Base-by-base conservation (phyloP, 306 rosid genomes). In the Rosa rugosa region DNA sequence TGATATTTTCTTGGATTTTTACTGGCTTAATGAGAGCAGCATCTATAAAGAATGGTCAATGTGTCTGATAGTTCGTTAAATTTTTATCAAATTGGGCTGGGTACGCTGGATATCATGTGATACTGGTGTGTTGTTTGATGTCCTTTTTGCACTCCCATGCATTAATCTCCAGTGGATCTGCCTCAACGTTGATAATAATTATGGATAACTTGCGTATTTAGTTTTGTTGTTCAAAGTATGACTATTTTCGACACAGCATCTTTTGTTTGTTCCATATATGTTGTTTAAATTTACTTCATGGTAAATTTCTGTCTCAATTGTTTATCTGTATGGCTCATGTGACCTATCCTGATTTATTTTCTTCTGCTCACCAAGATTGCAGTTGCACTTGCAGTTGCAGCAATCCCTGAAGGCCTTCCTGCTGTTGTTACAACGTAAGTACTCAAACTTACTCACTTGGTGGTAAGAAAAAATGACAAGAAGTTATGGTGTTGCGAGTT, bases 331-430 rank as follows among this genome's bases (percentile, higher is more conserved):
- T 34, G 23, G 46, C n/a, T 71, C 22, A 41, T 18, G 62, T 25
- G 34, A n/a, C 34, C 20, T 71, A 75, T 67, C 76, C 77, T 60
- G 56, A n/a, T 25, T 67, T 69, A 34, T 34, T 49, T 69, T 51
- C 62, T 57, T 65, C 70, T 75, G 67, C 79, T 79, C 75, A 77
- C 75, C 78, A 81, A 94, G 99, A 95, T 95, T 88, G 99, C 99
- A 78, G 99, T 95, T 75, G 99, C 99, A 75, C 89, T 95, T 88
- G 99, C 99, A 40, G 99, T 95, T 87, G 99, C 99, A 40, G 99
- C 99, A 7, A 95, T 95, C 82, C 99, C 99, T 11, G 99, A 95
- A 88, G 99, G 99, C 68, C 98, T 95, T 77, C 99, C 99, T 79
- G 99, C 99, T 68, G 99, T 95, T 46, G 98, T 95, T 75, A 95